Conservation (phyloP, 495 filamentous ascomycete species). For the Peziza echinospora region DNA sequence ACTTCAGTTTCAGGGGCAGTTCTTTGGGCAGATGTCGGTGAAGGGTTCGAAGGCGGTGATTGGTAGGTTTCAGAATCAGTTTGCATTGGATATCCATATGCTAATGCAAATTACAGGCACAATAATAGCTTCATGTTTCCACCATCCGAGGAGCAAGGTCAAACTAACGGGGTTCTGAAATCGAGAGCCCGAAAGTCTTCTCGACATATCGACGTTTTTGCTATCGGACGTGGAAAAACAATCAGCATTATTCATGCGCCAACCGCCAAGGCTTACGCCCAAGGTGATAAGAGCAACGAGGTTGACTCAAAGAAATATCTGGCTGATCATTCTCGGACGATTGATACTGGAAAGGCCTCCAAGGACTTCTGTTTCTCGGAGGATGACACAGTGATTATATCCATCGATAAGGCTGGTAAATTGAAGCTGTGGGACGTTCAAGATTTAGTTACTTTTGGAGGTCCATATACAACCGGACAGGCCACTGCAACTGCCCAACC, state of each 20-base stretch:
- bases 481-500: constrained; percentile 8
- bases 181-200: constrained; percentile 77
- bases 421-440: constrained; percentile 95
- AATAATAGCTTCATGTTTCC: constrained; percentile 19
- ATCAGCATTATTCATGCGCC: constrained; percentile 78
- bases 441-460: constrained; percentile 38
- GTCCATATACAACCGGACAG: constrained; percentile 20
- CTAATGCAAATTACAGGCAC: not conserved
- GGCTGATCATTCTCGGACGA: constrained; percentile 64
- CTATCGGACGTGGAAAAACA: constrained; percentile 80
- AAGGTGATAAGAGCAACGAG: constrained; percentile 19
- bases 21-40: constrained; percentile 62
- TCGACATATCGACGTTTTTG: constrained; percentile 77
- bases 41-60: constrained; percentile 51
- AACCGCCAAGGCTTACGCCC: constrained; percentile 43
- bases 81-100: too few species aligned
- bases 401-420: constrained; percentile 84
- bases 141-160: constrained; percentile 19
- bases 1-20: constrained; percentile 86
- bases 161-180: constrained; percentile 60
- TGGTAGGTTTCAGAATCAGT: too few species aligned
- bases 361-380: constrained; percentile 97
- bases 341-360: constrained; percentile 89
- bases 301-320: constrained; percentile 44
- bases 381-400: constrained; percentile 83